These are phyloP conservation scores for Claviceps sorghi DNA, from an alignment of 2,329 filamentous ascomycete species.

Conservation along the genomic window DNA sequence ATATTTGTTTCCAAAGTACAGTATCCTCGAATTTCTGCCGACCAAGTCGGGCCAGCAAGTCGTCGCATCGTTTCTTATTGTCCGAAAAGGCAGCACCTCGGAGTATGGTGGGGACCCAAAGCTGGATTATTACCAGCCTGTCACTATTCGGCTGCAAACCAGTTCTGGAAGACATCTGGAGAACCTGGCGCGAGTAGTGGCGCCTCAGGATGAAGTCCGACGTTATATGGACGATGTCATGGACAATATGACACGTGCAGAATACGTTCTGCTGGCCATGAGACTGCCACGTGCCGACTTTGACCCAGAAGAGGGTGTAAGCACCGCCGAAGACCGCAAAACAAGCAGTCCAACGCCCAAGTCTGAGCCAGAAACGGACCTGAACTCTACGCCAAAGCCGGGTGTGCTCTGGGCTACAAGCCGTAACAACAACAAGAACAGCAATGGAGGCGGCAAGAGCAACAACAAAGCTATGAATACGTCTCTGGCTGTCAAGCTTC, in stretches of 20 bases:
- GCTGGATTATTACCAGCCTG: conserved; percentile 62
- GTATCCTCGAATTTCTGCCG: conserved; percentile 53
- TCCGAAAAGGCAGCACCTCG: conserved; percentile 54
- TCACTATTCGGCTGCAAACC: conserved; percentile 47
- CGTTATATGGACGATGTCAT: conserved; percentile 58
- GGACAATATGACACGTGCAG: conserved; percentile 52
- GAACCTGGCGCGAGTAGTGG: conserved; percentile 45
- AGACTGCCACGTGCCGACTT: conserved; percentile 35
- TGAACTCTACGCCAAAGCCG: conserved; percentile 12
- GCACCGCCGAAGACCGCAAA: conserved; percentile 16
- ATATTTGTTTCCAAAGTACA: conserved; percentile 65
- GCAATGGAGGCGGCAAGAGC: not conserved
- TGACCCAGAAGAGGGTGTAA: conserved; percentile 16
- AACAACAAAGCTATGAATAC: conserved; percentile 6
- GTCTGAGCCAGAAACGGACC: conserved; percentile 14
- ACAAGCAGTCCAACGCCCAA: conserved; percentile 18
- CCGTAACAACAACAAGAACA: not conserved
- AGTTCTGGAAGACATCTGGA: conserved; percentile 43
- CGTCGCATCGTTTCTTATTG: conserved; percentile 63
- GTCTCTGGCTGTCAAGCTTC: conserved; percentile 12
- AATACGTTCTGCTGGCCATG: conserved; percentile 54
- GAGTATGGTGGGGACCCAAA: conserved; percentile 49
- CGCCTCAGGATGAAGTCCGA: conserved; percentile 46
- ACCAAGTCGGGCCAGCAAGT: conserved; percentile 40
- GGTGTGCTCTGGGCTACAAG: conserved; percentile 23